Evolutionary conservation across 371 early-diverging fungal species (phyloP).

Genomic region (Basidiobolus heterosporus): DNA sequence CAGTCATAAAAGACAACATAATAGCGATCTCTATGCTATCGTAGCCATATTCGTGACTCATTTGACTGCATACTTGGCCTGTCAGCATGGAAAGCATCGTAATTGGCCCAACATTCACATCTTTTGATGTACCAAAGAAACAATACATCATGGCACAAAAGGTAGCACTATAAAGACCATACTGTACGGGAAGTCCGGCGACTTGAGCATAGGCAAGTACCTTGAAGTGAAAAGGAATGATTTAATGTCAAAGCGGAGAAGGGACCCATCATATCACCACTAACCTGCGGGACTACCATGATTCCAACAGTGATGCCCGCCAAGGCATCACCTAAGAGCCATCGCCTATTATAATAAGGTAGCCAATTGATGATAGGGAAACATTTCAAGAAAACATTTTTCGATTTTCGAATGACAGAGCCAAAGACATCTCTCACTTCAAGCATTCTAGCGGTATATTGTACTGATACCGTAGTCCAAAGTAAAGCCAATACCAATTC

Average conservation of each 20-base stretch:
- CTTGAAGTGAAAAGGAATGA: too few species aligned
- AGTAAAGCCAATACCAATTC: too few species aligned
- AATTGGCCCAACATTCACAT: constrained; percentile 73
- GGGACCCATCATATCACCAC: too few species aligned
- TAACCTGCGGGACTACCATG: constrained; percentile 67
- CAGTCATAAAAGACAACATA: constrained; percentile 6
- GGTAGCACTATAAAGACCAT: constrained; percentile 75
- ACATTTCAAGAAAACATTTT: neutral
- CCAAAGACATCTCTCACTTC: too few species aligned
- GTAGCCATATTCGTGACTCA: too few species aligned
- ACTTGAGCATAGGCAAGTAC: constrained; percentile 61
- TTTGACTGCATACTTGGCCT: constrained; percentile 19
- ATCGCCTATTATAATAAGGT: constrained; percentile 23
- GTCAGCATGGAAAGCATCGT: constrained; percentile 66
- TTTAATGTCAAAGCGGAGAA: too few species aligned
- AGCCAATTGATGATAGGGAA: constrained; percentile 8
- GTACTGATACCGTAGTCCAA: too few species aligned
- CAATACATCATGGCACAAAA: constrained; percentile 59
- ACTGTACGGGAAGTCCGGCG: constrained; percentile 63
- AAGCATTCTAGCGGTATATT: too few species aligned
- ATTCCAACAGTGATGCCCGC: constrained; percentile 75
- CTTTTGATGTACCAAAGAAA: constrained; percentile 69
- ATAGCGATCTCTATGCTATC: neutral
- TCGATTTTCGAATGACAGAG: neutral
- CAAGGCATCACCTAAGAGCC: constrained; percentile 63